Evolutionary conservation across 345 rosid genomes (phyloP).

Genomic region (Rhodomyrtus tomentosa): DNA sequence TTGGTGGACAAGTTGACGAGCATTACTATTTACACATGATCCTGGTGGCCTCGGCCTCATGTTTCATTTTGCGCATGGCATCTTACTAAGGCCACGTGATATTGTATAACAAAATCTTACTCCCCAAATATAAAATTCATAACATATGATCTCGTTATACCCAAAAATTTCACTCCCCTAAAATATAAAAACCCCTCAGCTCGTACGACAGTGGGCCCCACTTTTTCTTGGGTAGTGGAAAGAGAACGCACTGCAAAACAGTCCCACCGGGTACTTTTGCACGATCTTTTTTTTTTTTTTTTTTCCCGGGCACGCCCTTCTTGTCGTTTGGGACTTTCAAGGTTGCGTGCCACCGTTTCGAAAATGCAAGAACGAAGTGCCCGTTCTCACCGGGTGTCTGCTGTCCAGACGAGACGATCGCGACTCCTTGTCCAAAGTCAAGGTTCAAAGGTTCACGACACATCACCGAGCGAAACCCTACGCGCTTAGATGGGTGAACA

Average conservation of each 20-base stretch:
- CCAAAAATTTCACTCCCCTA: background rate
- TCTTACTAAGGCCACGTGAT: background rate
- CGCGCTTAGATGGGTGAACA: background rate
- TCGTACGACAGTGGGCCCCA: background rate
- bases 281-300: too few species aligned
- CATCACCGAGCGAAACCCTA: background rate
- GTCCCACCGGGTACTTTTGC: background rate
- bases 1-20: rapidly evolving
- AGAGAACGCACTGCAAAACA: background rate
- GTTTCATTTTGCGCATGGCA: background rate
- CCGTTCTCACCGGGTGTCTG: background rate
- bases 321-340: background rate
- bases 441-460: background rate
- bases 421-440: background rate
- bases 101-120: too few species aligned
- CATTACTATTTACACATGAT: background rate
- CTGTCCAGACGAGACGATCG: background rate
- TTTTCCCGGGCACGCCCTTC: background rate
- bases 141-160: background rate
- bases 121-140: background rate
- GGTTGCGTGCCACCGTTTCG: background rate
- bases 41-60: background rate
- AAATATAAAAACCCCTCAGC: background rate
- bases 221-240: background rate
- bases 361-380: background rate